These are phyloP conservation scores for Candida sanyaensis DNA, from an alignment of 1,139 yeast species.

Conservation along the genomic window DNA sequence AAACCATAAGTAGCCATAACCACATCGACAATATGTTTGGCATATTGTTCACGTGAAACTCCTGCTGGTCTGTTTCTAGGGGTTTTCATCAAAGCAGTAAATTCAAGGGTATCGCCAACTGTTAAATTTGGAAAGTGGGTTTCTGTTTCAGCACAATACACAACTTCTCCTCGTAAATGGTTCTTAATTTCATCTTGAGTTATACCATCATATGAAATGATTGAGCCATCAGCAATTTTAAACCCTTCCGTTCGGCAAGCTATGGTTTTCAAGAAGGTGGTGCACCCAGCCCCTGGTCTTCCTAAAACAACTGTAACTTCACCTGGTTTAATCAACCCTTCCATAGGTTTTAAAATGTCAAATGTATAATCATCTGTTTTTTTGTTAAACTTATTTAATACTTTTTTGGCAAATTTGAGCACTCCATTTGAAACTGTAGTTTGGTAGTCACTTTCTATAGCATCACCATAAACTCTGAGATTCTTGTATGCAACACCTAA, in stretches of 20 bases:
- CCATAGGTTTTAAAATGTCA: conserved; percentile 38
- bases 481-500: conserved; percentile 71
- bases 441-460: conserved; percentile 78
- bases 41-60: conserved; percentile 38
- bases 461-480: conserved; percentile 71
- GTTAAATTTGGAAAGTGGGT: conserved; percentile 56
- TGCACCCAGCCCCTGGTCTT: conserved; percentile 66
- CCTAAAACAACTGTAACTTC: conserved; percentile 65
- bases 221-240: conserved; percentile 53
- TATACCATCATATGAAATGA: conserved; percentile 35
- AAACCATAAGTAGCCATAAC: conserved; percentile 22
- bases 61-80: conserved; percentile 40
- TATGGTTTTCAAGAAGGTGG: conserved; percentile 72
- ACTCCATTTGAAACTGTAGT: conserved; percentile 61
- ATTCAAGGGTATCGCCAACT: conserved; percentile 52
- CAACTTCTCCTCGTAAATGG: conserved; percentile 53
- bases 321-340: conserved; percentile 52
- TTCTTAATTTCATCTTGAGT: conserved; percentile 27
- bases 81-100: conserved; percentile 44
- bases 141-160: conserved; percentile 55
- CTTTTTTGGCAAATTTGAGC: conserved; percentile 19
- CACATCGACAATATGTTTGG: conserved; percentile 28
- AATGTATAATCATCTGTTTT: conserved; percentile 23
- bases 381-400: conserved; percentile 28
- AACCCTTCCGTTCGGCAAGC: conserved; percentile 76